These are phyloP conservation scores for Tetragonia tetragonoides DNA, from an alignment of 148 eudicot species.

Conservation along the genomic window DNA sequence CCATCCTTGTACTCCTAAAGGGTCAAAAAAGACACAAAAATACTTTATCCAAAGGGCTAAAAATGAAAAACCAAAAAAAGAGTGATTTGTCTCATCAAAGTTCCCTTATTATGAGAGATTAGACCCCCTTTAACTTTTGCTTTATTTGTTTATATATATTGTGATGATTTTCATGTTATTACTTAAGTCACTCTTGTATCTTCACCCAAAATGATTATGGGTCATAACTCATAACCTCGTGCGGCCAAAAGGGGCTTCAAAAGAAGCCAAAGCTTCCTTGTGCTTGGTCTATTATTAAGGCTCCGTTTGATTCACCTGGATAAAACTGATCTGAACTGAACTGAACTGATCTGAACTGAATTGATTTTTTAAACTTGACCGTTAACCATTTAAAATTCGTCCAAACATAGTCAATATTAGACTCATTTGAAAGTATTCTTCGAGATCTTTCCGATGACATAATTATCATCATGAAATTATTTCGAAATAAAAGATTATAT, in stretches of 20 bases:
- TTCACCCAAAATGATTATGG: not conserved
- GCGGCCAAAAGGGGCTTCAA: conserved; percentile 9
- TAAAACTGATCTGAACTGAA: too few relatives aligned
- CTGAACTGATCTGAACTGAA: too few relatives aligned
- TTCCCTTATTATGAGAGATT: not conserved
- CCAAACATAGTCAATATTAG: too few relatives aligned
- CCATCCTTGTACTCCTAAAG: not conserved
- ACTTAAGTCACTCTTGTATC: not conserved
- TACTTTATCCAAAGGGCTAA: not conserved
- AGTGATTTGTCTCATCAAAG: conserved; percentile 2
- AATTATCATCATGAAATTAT: too few relatives aligned
- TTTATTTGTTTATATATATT: conserved; percentile 3
- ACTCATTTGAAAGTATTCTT: too few relatives aligned
- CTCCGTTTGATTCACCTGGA: too few relatives aligned
- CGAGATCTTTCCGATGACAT: too few relatives aligned
- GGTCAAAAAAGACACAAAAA: not conserved
- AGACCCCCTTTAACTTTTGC: conserved; percentile 12
- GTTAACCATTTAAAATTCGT: too few relatives aligned
- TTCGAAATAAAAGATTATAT: too few relatives aligned
- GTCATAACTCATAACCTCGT: conserved; percentile 14
- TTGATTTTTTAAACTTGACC: too few relatives aligned
- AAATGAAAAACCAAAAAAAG: not conserved
- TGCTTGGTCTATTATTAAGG: not conserved
- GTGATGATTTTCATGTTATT: conserved; percentile 11
- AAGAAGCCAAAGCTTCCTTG: conserved; percentile 3